Conservation (phyloP, 768 basidiomycete species). For the Mrakia blollopis region DNA sequence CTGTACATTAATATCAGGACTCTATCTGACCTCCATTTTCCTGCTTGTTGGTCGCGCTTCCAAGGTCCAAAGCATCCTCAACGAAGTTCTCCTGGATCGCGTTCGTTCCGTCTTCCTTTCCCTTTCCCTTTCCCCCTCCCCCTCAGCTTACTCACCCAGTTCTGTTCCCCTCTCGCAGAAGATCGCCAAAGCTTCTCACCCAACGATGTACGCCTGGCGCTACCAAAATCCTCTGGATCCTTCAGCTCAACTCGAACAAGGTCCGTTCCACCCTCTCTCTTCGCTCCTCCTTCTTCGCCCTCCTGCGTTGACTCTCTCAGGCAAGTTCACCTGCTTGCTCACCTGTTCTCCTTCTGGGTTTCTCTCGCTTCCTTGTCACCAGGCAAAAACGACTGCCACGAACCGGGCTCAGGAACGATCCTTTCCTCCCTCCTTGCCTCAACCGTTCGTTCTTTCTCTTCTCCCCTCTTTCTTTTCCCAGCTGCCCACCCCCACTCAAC, state of each 20-base stretch:
- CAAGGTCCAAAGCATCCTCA: slow-evolving; percentile 6
- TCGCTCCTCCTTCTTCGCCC: neutral
- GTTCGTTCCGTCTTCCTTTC: neutral
- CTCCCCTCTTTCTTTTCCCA: neutral
- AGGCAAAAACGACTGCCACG: slow-evolving; percentile 21
- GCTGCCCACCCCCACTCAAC: no score
- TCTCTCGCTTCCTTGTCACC: neutral
- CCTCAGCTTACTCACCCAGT: neutral
- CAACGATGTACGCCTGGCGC: slow-evolving; percentile 27
- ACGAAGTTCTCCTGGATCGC: slow-evolving; percentile 12
- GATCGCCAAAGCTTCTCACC: slow-evolving; percentile 15
- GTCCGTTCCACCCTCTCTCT: neutral
- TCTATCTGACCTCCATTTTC: no score
- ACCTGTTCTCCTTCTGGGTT: no score
- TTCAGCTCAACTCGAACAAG: slow-evolving; percentile 2
- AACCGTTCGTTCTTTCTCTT: slow-evolving; percentile 2
- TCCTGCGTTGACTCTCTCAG: no score
- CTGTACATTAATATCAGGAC: no score
- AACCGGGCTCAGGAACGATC: slow-evolving; percentile 10
- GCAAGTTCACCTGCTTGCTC: no score
- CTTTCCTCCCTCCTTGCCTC: neutral
- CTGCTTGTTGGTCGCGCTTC: no score
- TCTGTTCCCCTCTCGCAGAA: neutral
- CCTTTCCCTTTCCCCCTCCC: no score
- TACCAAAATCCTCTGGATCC: neutral